Evolutionary conservation across 2,329 filamentous ascomycete species (phyloP).

Genomic region (Aspergillus ibericus): DNA sequence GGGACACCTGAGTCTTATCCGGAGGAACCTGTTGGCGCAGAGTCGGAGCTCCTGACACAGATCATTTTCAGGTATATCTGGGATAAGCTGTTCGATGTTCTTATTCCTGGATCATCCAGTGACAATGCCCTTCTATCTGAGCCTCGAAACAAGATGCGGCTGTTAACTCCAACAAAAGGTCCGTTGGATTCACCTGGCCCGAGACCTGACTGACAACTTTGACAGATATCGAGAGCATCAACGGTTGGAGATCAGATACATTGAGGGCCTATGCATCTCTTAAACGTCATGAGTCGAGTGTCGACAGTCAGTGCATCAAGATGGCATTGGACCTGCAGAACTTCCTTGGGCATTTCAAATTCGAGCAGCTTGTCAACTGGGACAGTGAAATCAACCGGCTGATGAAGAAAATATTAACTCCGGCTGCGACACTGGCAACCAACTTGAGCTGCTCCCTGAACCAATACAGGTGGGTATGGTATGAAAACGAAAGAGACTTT

Average conservation of each 20-base stretch:
- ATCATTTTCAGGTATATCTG: not conserved
- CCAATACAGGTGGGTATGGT: slow-evolving; percentile 1
- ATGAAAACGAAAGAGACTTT: not conserved
- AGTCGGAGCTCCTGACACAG: not conserved
- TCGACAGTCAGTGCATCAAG: too few species aligned
- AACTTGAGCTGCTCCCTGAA: not conserved
- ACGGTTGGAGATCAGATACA: slow-evolving; percentile 9
- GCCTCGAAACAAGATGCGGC: not conserved
- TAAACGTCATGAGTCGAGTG: not conserved
- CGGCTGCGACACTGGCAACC: not conserved
- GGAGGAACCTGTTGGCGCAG: not conserved
- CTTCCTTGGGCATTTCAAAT: too few species aligned
- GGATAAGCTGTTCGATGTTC: not conserved
- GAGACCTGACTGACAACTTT: too few species aligned
- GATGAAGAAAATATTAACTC: not conserved
- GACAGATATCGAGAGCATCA: slow-evolving; percentile 1
- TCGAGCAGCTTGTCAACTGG: too few species aligned
- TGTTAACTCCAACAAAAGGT: slow-evolving; percentile 1
- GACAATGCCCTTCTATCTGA: not conserved
- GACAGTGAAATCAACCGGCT: not conserved
- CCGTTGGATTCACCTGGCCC: too few species aligned
- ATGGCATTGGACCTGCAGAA: too few species aligned
- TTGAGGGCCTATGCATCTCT: not conserved
- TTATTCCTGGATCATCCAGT: not conserved
- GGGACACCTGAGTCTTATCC: too few species aligned